A percentile compares a stretch with the other conserved stretches of the same genome.
phyloP scores from a whole-genome alignment of 495 filamentous ascomycete species.

The Daldinia vernicosa region DNA sequence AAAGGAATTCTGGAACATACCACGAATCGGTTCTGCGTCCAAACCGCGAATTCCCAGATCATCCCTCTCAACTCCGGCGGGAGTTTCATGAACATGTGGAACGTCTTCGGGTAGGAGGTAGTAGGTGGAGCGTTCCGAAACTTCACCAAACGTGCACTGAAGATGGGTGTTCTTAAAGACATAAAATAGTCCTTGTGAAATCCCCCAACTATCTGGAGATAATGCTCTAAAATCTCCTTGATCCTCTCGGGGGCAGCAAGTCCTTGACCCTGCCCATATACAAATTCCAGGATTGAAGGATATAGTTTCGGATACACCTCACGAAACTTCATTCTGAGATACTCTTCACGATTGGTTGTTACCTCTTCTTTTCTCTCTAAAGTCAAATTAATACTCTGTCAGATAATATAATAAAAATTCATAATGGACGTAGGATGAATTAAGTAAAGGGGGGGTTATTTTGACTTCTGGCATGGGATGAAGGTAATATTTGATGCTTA shows the following conservation, averaged over 20 bases:
- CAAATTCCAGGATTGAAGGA: not conserved
- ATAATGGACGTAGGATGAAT: not conserved
- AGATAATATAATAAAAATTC: too few species aligned
- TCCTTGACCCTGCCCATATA: not conserved
- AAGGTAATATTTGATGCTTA: not conserved
- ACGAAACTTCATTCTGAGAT: too few species aligned
- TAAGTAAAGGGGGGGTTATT: not conserved
- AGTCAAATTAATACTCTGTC: too few species aligned
- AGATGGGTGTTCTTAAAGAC: too few species aligned
- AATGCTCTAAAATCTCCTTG: not conserved
- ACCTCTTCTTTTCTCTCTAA: too few species aligned
- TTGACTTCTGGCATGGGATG: not conserved
- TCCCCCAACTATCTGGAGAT: not conserved
- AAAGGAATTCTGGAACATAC: not conserved
- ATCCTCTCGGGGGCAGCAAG: not conserved
- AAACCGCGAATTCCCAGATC: not conserved
- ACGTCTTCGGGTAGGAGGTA: not conserved
- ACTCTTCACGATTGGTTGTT: too few species aligned
- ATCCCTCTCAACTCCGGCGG: not conserved
- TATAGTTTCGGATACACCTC: not conserved
- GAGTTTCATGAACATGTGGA: not conserved
- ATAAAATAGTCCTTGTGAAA: not conserved
- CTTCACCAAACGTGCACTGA: not conserved
- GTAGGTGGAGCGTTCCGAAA: not conserved
- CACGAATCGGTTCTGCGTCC: slow-evolving; percentile 4